Evolutionary conservation across 768 basidiomycete species (phyloP).

Genomic region (Cyclocybe aegerita): DNA sequence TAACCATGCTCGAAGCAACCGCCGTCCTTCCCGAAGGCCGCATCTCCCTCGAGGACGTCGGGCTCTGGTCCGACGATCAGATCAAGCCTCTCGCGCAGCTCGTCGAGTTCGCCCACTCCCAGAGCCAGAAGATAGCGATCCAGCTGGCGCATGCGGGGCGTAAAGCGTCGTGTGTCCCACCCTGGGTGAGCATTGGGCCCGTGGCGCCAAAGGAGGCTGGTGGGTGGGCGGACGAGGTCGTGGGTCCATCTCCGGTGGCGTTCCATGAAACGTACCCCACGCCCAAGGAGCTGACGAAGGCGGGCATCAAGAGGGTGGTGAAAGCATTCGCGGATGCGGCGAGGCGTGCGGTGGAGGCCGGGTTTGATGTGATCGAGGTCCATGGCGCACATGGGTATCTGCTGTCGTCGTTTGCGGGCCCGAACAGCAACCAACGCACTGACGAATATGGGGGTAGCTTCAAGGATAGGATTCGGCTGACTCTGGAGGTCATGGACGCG

Average conservation of each 20-base stretch:
- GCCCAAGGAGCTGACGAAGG: slow-evolving; percentile 54
- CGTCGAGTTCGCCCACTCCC: slow-evolving; percentile 64
- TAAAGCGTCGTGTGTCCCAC: slow-evolving; percentile 61
- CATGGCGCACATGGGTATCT: slow-evolving; percentile 69
- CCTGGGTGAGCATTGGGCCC: slow-evolving; percentile 44
- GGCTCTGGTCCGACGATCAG: slow-evolving; percentile 54
- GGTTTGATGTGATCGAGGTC: slow-evolving; percentile 62
- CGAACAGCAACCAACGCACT: slow-evolving; percentile 53
- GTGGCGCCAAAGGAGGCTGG: slow-evolving; percentile 33
- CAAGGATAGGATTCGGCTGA: slow-evolving; percentile 59
- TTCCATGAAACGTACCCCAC: slow-evolving; percentile 39
- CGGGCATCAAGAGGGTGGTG: slow-evolving; percentile 57
- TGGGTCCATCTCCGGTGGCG: slow-evolving; percentile 52
- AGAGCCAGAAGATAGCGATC: slow-evolving; percentile 65
- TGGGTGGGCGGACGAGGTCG: slow-evolving; percentile 52
- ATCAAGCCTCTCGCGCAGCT: slow-evolving; percentile 18
- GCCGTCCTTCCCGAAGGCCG: slow-evolving; percentile 52
- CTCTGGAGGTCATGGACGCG: slow-evolving; percentile 57
- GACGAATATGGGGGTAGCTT: slow-evolving; percentile 67
- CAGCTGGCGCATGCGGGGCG: slow-evolving; percentile 76
- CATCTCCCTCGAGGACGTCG: slow-evolving; percentile 58
- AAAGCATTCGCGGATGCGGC: slow-evolving; percentile 53
- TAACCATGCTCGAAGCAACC: slow-evolving; percentile 62
- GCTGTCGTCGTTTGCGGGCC: slow-evolving; percentile 54
- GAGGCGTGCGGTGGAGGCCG: slow-evolving; percentile 53